Percentiles rank a stretch among this genome's conserved stretches.
These are phyloP conservation scores for Hibiscus tridactylites DNA, from an alignment of 345 rosid species.

Conservation along the genomic window DNA sequence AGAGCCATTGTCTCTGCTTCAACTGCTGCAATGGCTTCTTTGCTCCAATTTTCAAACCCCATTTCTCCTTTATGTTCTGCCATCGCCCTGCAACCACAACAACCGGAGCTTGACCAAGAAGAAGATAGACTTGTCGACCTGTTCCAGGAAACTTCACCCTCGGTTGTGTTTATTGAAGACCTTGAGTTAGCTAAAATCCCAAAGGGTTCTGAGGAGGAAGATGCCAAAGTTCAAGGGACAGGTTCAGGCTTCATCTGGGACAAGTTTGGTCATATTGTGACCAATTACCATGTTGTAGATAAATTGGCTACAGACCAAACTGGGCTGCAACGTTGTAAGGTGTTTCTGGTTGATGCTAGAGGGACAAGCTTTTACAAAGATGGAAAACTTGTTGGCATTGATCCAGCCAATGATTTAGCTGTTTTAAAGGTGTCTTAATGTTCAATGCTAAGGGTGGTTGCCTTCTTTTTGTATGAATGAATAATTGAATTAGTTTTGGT, in stretches of 20 bases:
- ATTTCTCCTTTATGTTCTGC: slow-evolving; percentile 28
- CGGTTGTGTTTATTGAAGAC: slow-evolving; percentile 71
- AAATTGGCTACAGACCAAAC: slow-evolving; percentile 68
- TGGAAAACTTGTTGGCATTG: slow-evolving; percentile 62
- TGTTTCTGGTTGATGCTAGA: slow-evolving; percentile 47
- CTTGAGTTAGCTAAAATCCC: slow-evolving; percentile 45
- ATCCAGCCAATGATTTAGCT: slow-evolving; percentile 62
- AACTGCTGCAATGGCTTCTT: slow-evolving; percentile 23
- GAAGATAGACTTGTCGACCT: slow-evolving; percentile 62
- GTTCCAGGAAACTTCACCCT: slow-evolving; percentile 76
- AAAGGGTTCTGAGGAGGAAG: slow-evolving; percentile 39
- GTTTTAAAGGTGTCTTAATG: background rate
- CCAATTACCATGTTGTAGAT: slow-evolving; percentile 75
- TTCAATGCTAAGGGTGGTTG: background rate
- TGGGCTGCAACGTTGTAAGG: slow-evolving; percentile 85
- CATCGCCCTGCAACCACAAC: slow-evolving; percentile 32
- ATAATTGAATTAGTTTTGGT: no score
- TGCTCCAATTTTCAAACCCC: slow-evolving; percentile 21
- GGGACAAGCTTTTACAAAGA: slow-evolving; percentile 60
- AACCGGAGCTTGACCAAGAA: slow-evolving; percentile 53
- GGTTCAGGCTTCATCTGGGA: slow-evolving; percentile 98
- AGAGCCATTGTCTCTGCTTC: slow-evolving; percentile 45
- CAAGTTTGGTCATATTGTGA: slow-evolving; percentile 90
- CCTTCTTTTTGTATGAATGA: background rate
- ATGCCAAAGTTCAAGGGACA: slow-evolving; percentile 66